Conservation (phyloP, 2,329 filamentous ascomycete genomes). For the Davidsoniella eucalypti region DNA sequence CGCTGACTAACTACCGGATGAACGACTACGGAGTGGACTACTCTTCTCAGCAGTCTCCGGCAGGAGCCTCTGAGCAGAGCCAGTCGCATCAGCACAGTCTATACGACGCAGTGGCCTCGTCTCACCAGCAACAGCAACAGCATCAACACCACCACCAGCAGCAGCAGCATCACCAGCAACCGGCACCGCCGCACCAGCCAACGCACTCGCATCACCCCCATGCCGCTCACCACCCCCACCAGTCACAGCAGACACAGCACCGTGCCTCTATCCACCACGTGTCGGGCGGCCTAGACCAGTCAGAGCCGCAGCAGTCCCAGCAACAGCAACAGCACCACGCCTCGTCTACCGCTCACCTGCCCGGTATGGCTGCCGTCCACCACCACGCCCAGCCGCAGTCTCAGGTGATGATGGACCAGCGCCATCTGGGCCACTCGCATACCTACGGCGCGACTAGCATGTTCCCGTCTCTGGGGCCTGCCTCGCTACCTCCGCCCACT, state of each 20-base stretch:
- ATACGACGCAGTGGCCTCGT: constrained; percentile 33
- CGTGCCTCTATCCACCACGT: constrained; percentile 26
- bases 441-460: constrained; percentile 32
- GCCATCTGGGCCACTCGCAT: constrained; percentile 28
- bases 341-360: constrained; percentile 24
- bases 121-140: constrained; percentile 18
- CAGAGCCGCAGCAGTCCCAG: constrained; percentile 9
- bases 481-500: constrained; percentile 14
- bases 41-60: constrained; percentile 49
- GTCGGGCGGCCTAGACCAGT: constrained; percentile 14
- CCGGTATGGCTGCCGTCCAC: constrained; percentile 24
- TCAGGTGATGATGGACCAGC: constrained; percentile 39
- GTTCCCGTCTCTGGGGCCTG: constrained; percentile 35
- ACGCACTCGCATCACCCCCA: background rate
- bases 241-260: constrained; percentile 15
- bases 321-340: constrained; percentile 9
- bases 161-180: constrained; percentile 16
- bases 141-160: constrained; percentile 16
- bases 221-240: constrained; percentile 16
- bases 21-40: constrained; percentile 62
- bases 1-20: constrained; percentile 60
- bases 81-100: constrained; percentile 38
- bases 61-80: constrained; percentile 38
- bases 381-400: constrained; percentile 33
- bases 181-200: constrained; percentile 8